Evolutionary conservation across 106 monocot genomes (phyloP).

Genomic region (Allium fistulosum): DNA sequence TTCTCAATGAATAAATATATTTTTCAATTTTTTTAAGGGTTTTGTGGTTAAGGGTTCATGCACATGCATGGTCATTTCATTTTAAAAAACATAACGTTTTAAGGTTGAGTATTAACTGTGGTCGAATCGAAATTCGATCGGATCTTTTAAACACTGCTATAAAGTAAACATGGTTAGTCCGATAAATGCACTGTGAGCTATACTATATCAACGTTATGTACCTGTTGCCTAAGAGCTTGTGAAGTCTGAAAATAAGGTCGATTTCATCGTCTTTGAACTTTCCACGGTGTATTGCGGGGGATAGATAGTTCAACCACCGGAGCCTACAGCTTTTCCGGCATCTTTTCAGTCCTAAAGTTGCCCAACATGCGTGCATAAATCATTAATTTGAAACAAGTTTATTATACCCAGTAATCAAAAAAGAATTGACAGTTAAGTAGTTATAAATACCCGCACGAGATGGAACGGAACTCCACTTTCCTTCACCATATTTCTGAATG

Average conservation of each 20-base stretch:
- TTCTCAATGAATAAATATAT: too few species aligned
- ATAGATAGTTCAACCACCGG: conserved; percentile 3
- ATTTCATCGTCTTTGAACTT: background rate
- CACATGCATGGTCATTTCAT: too few species aligned
- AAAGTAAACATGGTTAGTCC: too few species aligned
- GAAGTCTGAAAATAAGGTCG: conserved; percentile 3
- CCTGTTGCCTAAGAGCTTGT: conserved; percentile 5
- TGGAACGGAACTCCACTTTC: background rate
- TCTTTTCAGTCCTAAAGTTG: background rate
- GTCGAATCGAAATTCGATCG: too few species aligned
- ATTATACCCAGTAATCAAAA: background rate
- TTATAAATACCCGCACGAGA: background rate
- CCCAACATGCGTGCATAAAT: background rate
- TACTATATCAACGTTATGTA: background rate
- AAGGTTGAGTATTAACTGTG: too few species aligned
- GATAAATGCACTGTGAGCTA: too few species aligned
- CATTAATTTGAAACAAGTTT: background rate
- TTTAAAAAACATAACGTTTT: too few species aligned
- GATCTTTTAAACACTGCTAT: too few species aligned
- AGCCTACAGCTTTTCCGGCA: conserved; percentile 4
- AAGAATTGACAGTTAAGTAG: background rate
- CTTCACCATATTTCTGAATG: conserved; percentile 2
- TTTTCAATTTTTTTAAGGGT: too few species aligned
- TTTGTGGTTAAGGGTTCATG: too few species aligned
- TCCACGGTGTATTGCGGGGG: background rate